Evolutionary conservation across 164 flowering plant species (phyloP), one percentile per base, ranked within the genome.

Genomic region (Chimonanthus salicifolius): DNA sequence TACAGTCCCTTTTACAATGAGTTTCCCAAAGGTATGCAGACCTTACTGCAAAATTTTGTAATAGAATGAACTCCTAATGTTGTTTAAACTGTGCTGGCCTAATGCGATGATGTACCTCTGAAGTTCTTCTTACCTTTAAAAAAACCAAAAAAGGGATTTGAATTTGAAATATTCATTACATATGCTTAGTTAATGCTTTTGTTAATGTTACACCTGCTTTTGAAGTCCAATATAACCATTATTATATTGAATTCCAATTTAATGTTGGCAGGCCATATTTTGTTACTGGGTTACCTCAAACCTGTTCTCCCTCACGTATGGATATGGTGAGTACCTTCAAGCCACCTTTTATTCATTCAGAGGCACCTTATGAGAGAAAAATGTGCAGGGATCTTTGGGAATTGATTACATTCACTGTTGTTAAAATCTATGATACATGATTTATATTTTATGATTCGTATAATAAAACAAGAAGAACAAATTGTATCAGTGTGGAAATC

Each of bases 271-370:
- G 96, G 93, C 89, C 67, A 77, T 90, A 66, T 89, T 89, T 74
- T 89, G 88, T 78, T 89, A 87, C 78, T 89, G 96, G 96, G 20
- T 87, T 49, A 88, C 92, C 69, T 85, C 91, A 72, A 89, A 87
- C 75, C 1, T 85, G 21, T 87, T 87, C 70, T 89, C 92, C 3
- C 83, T 89, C 3, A 16, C n/a, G 2, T 90, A 85, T 82, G 90
- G 92, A 47, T 74, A 80, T 50, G 90, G 93, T 89, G 75, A 81
- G 88, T 76, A 69, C 64, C 3, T 64, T 20, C 58, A 44, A 11
- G 6, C 64, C 43, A 45, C 47, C 7, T 45, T 16, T 62, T 73
- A 43, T 6, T 76, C 20, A 20, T 18, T 67, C 6, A 7, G 3
- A 10, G 13, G 15, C 11, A 6, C 15, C 49, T n/a, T 44, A 43